A percentile compares a stretch with the other conserved stretches of the same genome.
Conservation (phyloP, 495 filamentous ascomycete species). For the Xylaria longipes region DNA sequence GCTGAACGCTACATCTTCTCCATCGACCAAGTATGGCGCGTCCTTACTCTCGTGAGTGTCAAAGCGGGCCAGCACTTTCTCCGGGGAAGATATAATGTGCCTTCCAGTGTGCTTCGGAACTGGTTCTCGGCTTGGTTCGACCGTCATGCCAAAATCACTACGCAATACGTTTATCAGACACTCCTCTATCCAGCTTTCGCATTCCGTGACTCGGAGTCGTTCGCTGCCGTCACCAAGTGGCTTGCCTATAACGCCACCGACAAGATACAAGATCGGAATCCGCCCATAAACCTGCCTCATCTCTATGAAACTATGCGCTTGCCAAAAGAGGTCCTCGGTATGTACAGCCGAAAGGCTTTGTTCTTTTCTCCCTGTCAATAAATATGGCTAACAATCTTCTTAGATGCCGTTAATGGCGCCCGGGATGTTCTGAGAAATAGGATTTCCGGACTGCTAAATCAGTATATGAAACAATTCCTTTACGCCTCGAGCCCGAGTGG, state of each 20-base stretch:
- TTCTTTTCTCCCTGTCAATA: neutral
- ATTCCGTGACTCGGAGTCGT: neutral
- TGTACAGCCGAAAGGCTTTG: neutral
- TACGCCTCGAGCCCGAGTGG: neutral
- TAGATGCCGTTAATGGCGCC: neutral
- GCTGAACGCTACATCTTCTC: neutral
- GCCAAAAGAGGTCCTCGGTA: neutral
- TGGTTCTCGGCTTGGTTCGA: slow-evolving; percentile 1
- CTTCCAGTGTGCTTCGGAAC: neutral
- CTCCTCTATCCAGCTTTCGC: slow-evolving; percentile 1
- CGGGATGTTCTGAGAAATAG: neutral
- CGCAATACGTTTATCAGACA: neutral
- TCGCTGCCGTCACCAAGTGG: neutral
- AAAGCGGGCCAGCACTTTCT: neutral
- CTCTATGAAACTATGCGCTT: neutral
- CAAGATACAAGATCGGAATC: neutral
- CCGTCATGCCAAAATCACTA: neutral
- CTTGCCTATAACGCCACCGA: neutral
- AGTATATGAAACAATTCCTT: neutral
- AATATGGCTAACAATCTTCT: neutral
- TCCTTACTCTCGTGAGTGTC: neutral
- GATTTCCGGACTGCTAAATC: neutral
- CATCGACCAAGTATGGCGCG: neutral
- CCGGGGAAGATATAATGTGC: neutral
- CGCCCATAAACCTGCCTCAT: neutral